phyloP scores from a whole-genome alignment of 139 green algal species.

The Chlorella sp. region DNA sequence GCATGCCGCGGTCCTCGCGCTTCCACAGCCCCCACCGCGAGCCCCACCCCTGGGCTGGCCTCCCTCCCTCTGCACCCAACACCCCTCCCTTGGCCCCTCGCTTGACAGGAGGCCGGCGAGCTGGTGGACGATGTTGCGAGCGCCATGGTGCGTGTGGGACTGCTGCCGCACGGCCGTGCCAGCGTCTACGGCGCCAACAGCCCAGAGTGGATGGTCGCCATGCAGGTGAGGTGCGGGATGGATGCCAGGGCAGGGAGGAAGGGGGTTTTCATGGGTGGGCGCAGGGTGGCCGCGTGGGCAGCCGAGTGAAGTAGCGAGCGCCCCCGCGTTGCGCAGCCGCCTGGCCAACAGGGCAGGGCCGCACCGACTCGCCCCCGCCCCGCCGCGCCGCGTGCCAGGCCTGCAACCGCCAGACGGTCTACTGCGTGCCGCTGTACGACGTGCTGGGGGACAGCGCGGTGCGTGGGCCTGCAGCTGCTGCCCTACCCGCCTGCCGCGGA shows the following conservation, averaged over 20 bases:
- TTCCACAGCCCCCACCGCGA: no score
- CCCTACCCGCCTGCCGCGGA: neutral
- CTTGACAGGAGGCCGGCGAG: conserved; percentile 34
- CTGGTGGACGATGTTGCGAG: conserved; percentile 26
- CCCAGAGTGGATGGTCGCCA: conserved; percentile 87
- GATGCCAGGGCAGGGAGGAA: no score
- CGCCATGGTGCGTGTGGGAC: conserved; percentile 33
- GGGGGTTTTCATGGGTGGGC: no score
- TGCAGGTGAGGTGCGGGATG: conserved; percentile 83
- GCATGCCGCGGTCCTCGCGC: no score
- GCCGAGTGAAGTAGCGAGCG: no score
- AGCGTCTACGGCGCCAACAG: conserved; percentile 81
- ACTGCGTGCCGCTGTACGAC: conserved; percentile 88
- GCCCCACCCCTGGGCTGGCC: no score
- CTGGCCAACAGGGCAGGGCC: neutral
- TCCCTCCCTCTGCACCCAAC: no score
- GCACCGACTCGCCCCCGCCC: neutral
- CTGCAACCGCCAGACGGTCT: conserved; percentile 23
- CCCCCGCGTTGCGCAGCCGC: neutral
- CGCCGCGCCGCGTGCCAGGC: neutral
- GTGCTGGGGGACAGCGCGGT: conserved; percentile 80
- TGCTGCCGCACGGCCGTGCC: conserved; percentile 27
- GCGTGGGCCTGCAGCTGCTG: neutral
- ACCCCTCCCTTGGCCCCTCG: no score
- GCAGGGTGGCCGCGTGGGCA: no score